phyloP scores from a whole-genome alignment of 352 stramenopile species.

The Phytopythium vexans region DNA sequence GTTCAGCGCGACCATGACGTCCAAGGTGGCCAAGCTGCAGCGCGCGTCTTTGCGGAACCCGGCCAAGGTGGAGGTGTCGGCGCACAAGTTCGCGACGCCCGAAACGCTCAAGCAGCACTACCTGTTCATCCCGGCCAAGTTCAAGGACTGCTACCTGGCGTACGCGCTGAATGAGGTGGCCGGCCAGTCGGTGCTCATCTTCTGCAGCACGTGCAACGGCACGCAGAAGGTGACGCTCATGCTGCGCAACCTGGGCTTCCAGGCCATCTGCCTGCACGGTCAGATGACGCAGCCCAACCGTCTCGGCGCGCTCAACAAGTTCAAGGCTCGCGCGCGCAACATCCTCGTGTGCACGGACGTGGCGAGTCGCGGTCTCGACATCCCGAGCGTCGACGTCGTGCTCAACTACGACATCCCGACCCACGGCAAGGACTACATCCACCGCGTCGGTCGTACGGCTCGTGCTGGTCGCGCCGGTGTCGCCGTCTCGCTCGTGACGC shows the following conservation, averaged over 20 bases:
- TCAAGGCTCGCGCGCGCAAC: slow-evolving; percentile 92
- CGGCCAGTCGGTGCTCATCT: slow-evolving; percentile 97
- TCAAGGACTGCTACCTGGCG: slow-evolving; percentile 99
- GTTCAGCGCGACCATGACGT: slow-evolving; percentile 99
- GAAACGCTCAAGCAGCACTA: slow-evolving; percentile 98
- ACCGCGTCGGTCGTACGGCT: slow-evolving; percentile 97
- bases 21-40: slow-evolving; percentile 98
- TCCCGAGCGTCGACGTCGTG: slow-evolving; percentile 97
- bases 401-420: slow-evolving; percentile 99
- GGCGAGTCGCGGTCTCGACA: slow-evolving; percentile 93
- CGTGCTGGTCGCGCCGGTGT: slow-evolving; percentile 93
- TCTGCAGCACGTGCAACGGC: slow-evolving; percentile 97
- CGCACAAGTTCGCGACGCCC: slow-evolving; percentile 96
- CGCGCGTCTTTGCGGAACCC: slow-evolving; percentile 95
- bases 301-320: slow-evolving; percentile 96
- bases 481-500: slow-evolving; percentile 97
- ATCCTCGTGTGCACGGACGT: slow-evolving; percentile 90
- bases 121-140: slow-evolving; percentile 99
- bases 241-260: slow-evolving; percentile 97
- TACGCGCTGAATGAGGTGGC: slow-evolving; percentile 98
- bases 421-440: slow-evolving; percentile 99
- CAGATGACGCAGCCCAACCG: slow-evolving; percentile 98
- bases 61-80: slow-evolving; percentile 95
- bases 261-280: slow-evolving; percentile 97
- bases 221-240: slow-evolving; percentile 96